phyloP scores from a whole-genome alignment of 2,329 filamentous ascomycete genomes.

The Claviceps capensis region DNA sequence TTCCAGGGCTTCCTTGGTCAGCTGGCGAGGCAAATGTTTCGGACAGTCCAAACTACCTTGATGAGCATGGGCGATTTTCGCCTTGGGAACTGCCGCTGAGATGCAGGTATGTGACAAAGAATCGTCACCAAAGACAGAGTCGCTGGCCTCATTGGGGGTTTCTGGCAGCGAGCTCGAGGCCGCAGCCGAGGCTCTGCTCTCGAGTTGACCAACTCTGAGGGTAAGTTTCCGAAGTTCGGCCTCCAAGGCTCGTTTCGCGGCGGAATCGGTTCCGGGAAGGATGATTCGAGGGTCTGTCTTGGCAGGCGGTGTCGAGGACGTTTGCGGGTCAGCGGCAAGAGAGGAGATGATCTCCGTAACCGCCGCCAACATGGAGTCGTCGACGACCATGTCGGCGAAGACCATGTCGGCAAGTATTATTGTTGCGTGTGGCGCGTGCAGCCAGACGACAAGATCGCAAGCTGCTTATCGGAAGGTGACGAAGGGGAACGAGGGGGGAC shows the following conservation, averaged over 20 bases:
- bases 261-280: slow-evolving; percentile 63
- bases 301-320: slow-evolving; percentile 24
- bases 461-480: not conserved
- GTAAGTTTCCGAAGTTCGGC: slow-evolving; percentile 69
- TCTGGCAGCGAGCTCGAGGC: slow-evolving; percentile 54
- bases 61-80: slow-evolving; percentile 32
- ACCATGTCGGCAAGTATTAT: slow-evolving; percentile 23
- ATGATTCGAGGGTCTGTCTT: slow-evolving; percentile 39
- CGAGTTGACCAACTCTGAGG: slow-evolving; percentile 66
- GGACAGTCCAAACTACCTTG: slow-evolving; percentile 27
- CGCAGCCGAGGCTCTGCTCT: slow-evolving; percentile 56
- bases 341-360: slow-evolving; percentile 39
- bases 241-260: slow-evolving; percentile 69
- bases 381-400: slow-evolving; percentile 26
- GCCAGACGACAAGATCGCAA: not conserved
- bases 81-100: slow-evolving; percentile 22
- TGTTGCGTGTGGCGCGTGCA: not conserved
- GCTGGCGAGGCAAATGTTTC: slow-evolving; percentile 29
- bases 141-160: slow-evolving; percentile 63
- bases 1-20: slow-evolving; percentile 72
- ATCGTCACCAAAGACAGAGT: slow-evolving; percentile 49
- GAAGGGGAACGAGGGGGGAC: not conserved
- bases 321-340: slow-evolving; percentile 32
- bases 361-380: slow-evolving; percentile 40
- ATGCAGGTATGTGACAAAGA: slow-evolving; percentile 26